Evolutionary conservation across 371 early-diverging fungal genomes (phyloP), one percentile per base, ranked within the genome.

Genomic region (Mortierella sp.): DNA sequence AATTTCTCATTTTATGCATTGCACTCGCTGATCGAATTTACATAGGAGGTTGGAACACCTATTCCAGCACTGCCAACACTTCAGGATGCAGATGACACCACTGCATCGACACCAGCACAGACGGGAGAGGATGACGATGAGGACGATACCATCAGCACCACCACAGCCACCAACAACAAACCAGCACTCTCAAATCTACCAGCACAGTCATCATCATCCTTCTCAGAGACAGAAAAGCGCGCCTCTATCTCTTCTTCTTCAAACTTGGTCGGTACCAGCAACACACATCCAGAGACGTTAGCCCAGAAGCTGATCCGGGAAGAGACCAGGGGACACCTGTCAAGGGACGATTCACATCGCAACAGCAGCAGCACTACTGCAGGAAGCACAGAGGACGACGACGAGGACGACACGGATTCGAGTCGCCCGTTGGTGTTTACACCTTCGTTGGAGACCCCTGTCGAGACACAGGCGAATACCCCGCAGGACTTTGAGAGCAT

Each of bases 61-160:
- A 58, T 64, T 1, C 82, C 82, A 16, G 48, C 82, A 19, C 34
- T 81, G 34, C 82, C 82, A 64, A 81, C 77, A 22, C 74, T 81
- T 43, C 82, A 81, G 74, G 82, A 81, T 40, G 75, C 74, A 5
- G 84, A 78, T 31, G 84, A 78, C 43, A 78, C 84, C 13, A 64
- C 69, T 50, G 79, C 73, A 0, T 78, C 79, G 29, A 83, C 84
- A 39, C 79, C 84, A 7, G 68, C 39, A 47, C 75, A 72, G 22
- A 70, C 72, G 43, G 83, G 78, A 50, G 83, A 89, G 43, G 88
- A 89, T 43, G 88, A 89, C 16, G 86, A 87, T 7, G 81, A 85
- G 13, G 77, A 85, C 13, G 85, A 80, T 34, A 40, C 50, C 19
- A 73, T 71, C 53, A 66, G 26, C 19, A 48, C 64, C 52, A 34